Percentiles rank a stretch among this genome's conserved stretches.
Evolutionary conservation across 768 basidiomycete genomes (phyloP).

Genomic region (Suillus luteus): DNA sequence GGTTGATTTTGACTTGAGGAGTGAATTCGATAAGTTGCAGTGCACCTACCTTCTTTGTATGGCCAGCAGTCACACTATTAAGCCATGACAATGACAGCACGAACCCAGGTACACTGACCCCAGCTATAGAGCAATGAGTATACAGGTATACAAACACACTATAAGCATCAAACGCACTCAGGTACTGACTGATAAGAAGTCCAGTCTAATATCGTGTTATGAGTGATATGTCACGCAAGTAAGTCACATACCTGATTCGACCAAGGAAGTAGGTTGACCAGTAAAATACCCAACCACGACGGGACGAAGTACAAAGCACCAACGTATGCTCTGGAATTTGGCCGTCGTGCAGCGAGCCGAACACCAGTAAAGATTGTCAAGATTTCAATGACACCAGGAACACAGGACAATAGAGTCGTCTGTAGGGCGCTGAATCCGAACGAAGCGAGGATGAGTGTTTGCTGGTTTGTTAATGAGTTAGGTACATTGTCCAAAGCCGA

Average conservation of each 20-base stretch:
- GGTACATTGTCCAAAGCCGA: slow-evolving; percentile 60
- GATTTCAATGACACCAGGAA: slow-evolving; percentile 61
- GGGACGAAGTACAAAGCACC: slow-evolving; percentile 57
- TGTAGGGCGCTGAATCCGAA: slow-evolving; percentile 63
- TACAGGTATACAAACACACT: neutral
- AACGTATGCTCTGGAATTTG: slow-evolving; percentile 58
- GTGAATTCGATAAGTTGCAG: too few relatives aligned
- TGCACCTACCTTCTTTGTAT: slow-evolving; percentile 56
- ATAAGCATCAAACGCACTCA: slow-evolving; percentile 35
- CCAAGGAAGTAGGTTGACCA: slow-evolving; percentile 64
- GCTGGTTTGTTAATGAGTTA: slow-evolving; percentile 60
- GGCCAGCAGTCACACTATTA: slow-evolving; percentile 60
- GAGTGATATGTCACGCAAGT: neutral
- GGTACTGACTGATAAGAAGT: slow-evolving; percentile 55
- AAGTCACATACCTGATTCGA: slow-evolving; percentile 48
- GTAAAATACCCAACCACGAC: slow-evolving; percentile 57
- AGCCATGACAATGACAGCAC: slow-evolving; percentile 61
- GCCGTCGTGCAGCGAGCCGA: slow-evolving; percentile 48
- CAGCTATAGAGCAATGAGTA: slow-evolving; percentile 25
- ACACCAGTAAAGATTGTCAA: slow-evolving; percentile 66
- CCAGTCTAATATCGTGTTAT: slow-evolving; percentile 31
- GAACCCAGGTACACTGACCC: slow-evolving; percentile 59
- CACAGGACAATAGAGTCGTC: slow-evolving; percentile 65
- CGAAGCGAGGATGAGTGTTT: slow-evolving; percentile 57
- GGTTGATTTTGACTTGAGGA: neutral